Conservation (phyloP, 1,284 basidiomycete genomes). For the Athelia psychrophila region DNA sequence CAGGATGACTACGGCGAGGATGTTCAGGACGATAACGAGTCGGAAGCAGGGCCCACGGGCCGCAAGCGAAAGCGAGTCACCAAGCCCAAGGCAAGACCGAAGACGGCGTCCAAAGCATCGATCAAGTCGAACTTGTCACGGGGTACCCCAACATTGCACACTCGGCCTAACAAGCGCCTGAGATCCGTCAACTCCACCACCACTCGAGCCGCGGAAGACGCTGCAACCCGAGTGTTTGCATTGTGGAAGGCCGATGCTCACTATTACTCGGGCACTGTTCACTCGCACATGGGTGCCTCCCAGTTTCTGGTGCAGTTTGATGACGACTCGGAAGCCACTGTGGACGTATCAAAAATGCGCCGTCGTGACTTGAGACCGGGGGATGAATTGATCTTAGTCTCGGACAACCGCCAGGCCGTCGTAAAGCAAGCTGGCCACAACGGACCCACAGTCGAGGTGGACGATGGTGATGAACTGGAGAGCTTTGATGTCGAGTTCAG, state of each 20-base stretch:
- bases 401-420: slow-evolving; percentile 26
- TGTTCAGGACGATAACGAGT: slow-evolving; percentile 22
- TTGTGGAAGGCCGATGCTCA: slow-evolving; percentile 57
- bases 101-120: slow-evolving; percentile 4
- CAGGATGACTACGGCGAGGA: slow-evolving; percentile 38
- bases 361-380: slow-evolving; percentile 44
- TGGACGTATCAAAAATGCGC: slow-evolving; percentile 56
- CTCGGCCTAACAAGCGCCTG: slow-evolving; percentile 23
- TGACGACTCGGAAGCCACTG: slow-evolving; percentile 43
- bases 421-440: slow-evolving; percentile 29
- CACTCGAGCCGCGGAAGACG: slow-evolving; percentile 14
- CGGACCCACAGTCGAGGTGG: slow-evolving; percentile 32
- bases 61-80: slow-evolving; percentile 51
- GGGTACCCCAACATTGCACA: slow-evolving; percentile 4
- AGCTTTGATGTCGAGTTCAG: slow-evolving; percentile 23
- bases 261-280: slow-evolving; percentile 60
- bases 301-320: slow-evolving; percentile 58
- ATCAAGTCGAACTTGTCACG: slow-evolving; percentile 10
- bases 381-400: slow-evolving; percentile 51
- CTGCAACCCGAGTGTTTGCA: slow-evolving; percentile 59
- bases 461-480: slow-evolving; percentile 32
- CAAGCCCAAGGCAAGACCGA: slow-evolving; percentile 15
- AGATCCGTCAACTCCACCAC: slow-evolving; percentile 22
- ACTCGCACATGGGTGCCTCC: slow-evolving; percentile 25
- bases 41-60: slow-evolving; percentile 22